Evolutionary conservation across 345 rosid genomes (phyloP).

Genomic region (Angophora floribunda): DNA sequence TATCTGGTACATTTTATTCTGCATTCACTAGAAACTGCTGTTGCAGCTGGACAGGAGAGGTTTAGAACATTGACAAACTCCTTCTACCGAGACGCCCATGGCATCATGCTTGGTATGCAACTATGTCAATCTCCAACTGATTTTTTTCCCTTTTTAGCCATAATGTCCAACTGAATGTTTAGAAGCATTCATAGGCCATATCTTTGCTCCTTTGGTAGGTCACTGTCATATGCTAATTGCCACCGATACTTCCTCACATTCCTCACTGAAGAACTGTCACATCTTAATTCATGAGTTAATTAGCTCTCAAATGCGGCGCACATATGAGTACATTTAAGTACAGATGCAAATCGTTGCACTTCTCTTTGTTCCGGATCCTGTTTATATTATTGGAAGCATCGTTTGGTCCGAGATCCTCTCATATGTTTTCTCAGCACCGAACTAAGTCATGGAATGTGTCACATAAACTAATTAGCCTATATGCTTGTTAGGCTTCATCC

Average conservation of each 20-base stretch:
- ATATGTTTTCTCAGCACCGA: background rate
- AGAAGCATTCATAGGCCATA: background rate
- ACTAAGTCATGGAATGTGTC: background rate
- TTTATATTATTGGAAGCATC: background rate
- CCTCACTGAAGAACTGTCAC: background rate
- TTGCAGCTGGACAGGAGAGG: slow-evolving; percentile 49
- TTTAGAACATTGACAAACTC: slow-evolving; percentile 46
- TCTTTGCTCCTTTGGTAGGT: background rate
- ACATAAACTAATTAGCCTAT: background rate
- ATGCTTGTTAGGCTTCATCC: background rate
- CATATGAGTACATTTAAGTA: background rate
- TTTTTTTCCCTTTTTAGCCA: background rate
- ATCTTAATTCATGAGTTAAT: background rate
- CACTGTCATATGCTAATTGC: background rate
- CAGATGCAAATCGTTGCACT: background rate
- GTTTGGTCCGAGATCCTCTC: background rate
- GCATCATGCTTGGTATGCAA: slow-evolving; percentile 30
- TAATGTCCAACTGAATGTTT: background rate
- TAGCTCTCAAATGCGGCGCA: background rate
- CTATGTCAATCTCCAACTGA: background rate
- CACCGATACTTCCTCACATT: background rate
- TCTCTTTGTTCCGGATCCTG: background rate
- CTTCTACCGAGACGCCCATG: slow-evolving; percentile 45
- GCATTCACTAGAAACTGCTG: background rate
- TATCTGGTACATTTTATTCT: background rate